phyloP scores from a whole-genome alignment of 2,329 filamentous ascomycete genomes.

The Xylariaceae sp. region DNA sequence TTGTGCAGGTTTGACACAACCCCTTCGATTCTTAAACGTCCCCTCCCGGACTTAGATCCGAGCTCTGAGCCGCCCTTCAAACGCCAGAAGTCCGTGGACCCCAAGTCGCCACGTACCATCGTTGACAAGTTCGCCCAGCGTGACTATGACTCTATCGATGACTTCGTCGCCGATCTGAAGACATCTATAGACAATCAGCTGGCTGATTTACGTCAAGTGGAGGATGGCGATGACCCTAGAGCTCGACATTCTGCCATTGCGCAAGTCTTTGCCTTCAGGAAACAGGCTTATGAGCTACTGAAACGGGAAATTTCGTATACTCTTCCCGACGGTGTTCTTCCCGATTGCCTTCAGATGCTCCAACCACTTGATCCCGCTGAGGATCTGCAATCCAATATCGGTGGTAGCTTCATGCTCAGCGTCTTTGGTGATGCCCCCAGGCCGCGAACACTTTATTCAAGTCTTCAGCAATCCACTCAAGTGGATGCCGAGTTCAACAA shows the following conservation, averaged over 20 bases:
- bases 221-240: constrained; percentile 22
- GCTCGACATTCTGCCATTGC: constrained; percentile 36
- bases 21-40: constrained; percentile 51
- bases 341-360: constrained; percentile 31
- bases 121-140: constrained; percentile 49
- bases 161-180: constrained; percentile 56
- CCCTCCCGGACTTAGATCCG: constrained; percentile 40
- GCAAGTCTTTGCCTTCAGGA: constrained; percentile 53
- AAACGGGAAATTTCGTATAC: constrained; percentile 53
- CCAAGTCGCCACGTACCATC: constrained; percentile 40
- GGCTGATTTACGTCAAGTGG: constrained; percentile 37
- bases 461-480: constrained; percentile 56
- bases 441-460: constrained; percentile 78
- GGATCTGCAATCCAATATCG: constrained; percentile 35
- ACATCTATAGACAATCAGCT: constrained; percentile 44
- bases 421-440: constrained; percentile 70
- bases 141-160: constrained; percentile 57
- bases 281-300: constrained; percentile 57
- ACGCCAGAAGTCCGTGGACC: constrained; percentile 52
- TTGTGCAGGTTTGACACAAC: constrained; percentile 47
- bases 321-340: constrained; percentile 23
- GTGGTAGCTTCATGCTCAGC: constrained; percentile 62
- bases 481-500: constrained; percentile 24
- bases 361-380: constrained; percentile 37
- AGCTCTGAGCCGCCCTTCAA: constrained; percentile 53